These are phyloP conservation scores for Suhomyces kilbournensis DNA, from an alignment of 805 yeast genomes.

Conservation along the genomic window DNA sequence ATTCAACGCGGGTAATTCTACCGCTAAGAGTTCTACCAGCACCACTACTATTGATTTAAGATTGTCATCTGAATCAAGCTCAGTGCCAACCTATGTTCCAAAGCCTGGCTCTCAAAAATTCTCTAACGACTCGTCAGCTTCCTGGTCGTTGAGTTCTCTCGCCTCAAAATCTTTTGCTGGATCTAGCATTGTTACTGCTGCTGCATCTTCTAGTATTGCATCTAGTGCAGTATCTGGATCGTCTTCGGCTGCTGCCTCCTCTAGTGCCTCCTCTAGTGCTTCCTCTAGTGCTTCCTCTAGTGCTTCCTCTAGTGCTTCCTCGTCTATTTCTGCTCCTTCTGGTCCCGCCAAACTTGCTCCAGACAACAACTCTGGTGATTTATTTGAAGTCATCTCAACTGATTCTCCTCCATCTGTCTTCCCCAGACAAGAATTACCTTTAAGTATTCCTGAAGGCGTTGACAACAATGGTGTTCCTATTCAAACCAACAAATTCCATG, in stretches of 20 bases:
- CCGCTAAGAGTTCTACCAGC: background rate
- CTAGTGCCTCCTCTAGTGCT: background rate
- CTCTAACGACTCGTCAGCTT: background rate
- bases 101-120: background rate
- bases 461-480: slow-evolving; percentile 41
- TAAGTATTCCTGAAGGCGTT: slow-evolving; percentile 48
- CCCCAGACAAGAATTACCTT: slow-evolving; percentile 42
- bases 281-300: background rate
- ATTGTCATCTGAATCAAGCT: background rate
- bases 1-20: background rate
- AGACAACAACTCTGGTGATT: slow-evolving; percentile 28
- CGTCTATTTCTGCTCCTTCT: background rate
- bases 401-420: slow-evolving; percentile 45
- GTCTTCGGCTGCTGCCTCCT: background rate
- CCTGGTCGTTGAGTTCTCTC: background rate
- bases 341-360: background rate
- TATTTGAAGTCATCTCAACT: slow-evolving; percentile 50
- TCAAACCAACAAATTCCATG: slow-evolving; percentile 76
- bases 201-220: background rate
- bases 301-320: background rate
- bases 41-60: slow-evolving; percentile 8
- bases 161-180: background rate
- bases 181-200: background rate
- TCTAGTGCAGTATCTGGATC: background rate
- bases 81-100: background rate